Conservation (phyloP, 768 basidiomycete genomes). For the Aureoboletus auriporus region DNA sequence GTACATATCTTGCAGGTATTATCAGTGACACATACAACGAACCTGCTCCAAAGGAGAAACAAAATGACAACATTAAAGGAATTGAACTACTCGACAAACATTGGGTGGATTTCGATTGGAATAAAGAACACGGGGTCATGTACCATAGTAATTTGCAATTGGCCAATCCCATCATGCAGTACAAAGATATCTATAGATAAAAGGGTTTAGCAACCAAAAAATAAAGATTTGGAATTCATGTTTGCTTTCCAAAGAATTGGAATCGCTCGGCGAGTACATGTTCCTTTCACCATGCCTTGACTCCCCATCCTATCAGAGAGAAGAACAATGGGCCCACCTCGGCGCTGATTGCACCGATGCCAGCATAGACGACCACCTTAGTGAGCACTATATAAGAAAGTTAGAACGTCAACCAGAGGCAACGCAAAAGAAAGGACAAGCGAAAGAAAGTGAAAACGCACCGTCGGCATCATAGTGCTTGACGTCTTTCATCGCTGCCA, state of each 20-base stretch:
- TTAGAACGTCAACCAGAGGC: background rate
- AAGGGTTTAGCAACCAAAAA: too few relatives aligned
- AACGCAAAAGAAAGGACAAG: conserved; percentile 1
- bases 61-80: too few relatives aligned
- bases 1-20: too few relatives aligned
- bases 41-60: too few relatives aligned
- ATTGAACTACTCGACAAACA: too few relatives aligned
- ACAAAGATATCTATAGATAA: too few relatives aligned
- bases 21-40: too few relatives aligned
- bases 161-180: too few relatives aligned
- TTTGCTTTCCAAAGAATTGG: background rate
- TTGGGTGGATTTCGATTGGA: too few relatives aligned
- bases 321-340: conserved; percentile 66
- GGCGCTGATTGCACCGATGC: conserved; percentile 69
- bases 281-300: conserved; percentile 34
- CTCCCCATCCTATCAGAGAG: conserved; percentile 65
- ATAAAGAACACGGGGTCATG: too few relatives aligned
- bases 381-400: conserved; percentile 58
- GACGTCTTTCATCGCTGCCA: conserved; percentile 23
- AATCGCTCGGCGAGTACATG: background rate
- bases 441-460: conserved; percentile 32
- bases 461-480: conserved; percentile 88
- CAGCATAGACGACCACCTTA: conserved; percentile 86
- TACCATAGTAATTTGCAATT: too few relatives aligned
- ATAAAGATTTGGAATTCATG: too few relatives aligned